A percentile compares a stretch with the other conserved stretches of the same genome.
Evolutionary conservation across 2,329 filamentous ascomycete genomes (phyloP).

Genomic region (Fusarium haematococcum): DNA sequence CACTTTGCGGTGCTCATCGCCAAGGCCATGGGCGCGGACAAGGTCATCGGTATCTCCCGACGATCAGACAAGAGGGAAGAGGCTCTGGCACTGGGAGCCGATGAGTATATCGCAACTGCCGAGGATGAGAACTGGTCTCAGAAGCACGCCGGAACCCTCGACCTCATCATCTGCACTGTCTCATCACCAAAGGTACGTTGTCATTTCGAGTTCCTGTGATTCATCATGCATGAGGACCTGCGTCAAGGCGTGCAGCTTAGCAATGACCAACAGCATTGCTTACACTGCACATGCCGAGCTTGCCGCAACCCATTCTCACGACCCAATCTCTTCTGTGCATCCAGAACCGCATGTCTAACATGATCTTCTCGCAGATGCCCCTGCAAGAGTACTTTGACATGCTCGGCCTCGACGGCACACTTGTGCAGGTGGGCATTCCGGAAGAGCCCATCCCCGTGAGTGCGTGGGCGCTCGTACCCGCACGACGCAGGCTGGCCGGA

Average conservation of each 20-base stretch:
- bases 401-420: slow-evolving; percentile 65
- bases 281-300: background rate
- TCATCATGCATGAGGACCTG: background rate
- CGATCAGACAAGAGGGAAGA: slow-evolving; percentile 67
- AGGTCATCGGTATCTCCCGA: slow-evolving; percentile 68
- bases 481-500: slow-evolving; percentile 45
- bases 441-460: slow-evolving; percentile 46
- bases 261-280: background rate
- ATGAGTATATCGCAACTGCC: slow-evolving; percentile 67
- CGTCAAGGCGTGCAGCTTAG: background rate
- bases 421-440: slow-evolving; percentile 72
- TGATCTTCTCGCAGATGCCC: slow-evolving; percentile 27
- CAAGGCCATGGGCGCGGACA: slow-evolving; percentile 71
- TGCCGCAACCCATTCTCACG: background rate
- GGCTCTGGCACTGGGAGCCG: slow-evolving; percentile 65
- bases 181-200: slow-evolving; percentile 58
- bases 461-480: slow-evolving; percentile 26
- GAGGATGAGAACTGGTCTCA: slow-evolving; percentile 64
- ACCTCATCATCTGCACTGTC: slow-evolving; percentile 79
- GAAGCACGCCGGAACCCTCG: slow-evolving; percentile 68
- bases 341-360: background rate
- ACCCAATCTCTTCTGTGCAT: background rate
- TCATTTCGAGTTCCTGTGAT: background rate
- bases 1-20: slow-evolving; percentile 77
- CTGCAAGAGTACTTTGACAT: slow-evolving; percentile 32